Conservation (phyloP, 352 stramenopile species). For the Phytophthora pini region DNA sequence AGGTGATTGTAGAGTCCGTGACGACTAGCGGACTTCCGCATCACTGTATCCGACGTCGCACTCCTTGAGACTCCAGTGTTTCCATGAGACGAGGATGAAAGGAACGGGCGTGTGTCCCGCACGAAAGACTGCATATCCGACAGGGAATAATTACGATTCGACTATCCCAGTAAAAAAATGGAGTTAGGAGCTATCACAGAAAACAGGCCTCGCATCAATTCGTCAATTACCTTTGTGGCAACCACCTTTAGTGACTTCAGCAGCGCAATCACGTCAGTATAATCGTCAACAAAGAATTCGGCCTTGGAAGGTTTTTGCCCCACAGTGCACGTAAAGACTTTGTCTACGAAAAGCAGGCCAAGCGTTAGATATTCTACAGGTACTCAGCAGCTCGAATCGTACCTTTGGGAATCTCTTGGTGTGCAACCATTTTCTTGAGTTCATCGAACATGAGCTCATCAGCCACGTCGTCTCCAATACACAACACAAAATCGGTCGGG, state of each 20-base stretch:
- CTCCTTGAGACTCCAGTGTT: slow-evolving; percentile 44
- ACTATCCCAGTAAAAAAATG: slow-evolving; percentile 43
- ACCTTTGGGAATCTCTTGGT: slow-evolving; percentile 56
- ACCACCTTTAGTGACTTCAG: slow-evolving; percentile 83
- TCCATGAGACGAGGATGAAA: slow-evolving; percentile 53
- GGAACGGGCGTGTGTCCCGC: slow-evolving; percentile 54
- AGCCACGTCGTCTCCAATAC: slow-evolving; percentile 97
- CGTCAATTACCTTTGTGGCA: slow-evolving; percentile 66
- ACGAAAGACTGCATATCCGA: slow-evolving; percentile 88
- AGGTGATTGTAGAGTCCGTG: slow-evolving; percentile 56
- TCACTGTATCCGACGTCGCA: slow-evolving; percentile 53
- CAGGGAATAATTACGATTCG: slow-evolving; percentile 82
- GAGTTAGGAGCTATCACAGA: slow-evolving; percentile 4
- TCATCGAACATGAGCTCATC: slow-evolving; percentile 98
- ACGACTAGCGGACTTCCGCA: slow-evolving; percentile 61
- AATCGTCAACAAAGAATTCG: slow-evolving; percentile 96
- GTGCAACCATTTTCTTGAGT: slow-evolving; percentile 58
- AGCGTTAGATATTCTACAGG: slow-evolving; percentile 3
- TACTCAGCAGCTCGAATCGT: background rate
- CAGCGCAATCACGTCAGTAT: slow-evolving; percentile 94
- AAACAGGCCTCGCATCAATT: background rate
- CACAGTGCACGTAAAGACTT: slow-evolving; percentile 96
- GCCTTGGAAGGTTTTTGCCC: slow-evolving; percentile 98
- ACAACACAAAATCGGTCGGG: slow-evolving; percentile 96
- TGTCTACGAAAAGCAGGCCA: slow-evolving; percentile 53